Evolutionary conservation across 371 early-diverging fungal species (phyloP), one percentile per base, ranked within the genome.

Genomic region (Coemansia sp.): DNA sequence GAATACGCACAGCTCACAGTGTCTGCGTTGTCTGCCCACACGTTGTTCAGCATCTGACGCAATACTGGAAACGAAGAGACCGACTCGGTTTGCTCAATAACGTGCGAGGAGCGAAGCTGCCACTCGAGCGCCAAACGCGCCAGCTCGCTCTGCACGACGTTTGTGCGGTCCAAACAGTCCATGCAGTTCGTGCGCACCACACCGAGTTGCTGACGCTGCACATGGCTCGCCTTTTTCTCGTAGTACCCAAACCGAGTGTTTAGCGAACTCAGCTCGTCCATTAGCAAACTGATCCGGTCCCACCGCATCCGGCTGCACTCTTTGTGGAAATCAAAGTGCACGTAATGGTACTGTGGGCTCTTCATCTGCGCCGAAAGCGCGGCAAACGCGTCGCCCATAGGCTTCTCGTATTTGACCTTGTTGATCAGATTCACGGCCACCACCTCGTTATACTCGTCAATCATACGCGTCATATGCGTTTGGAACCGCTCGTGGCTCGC

Each of bases 11-110:
- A 76, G 71, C 95, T 93, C 39, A 99, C 85, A 10, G 87, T 91
- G 84, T 99, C 97, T n/a, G 98, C 99, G 82, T 99, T 95, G 74
- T 99, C 95, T 26, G 96, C 97, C 99, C 99, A 99, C 13, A 96
- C 87, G 63, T 73, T 86, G 78, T 59, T 66, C 27, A 80, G 66
- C 68, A 69, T 78, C 7, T 50, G 47, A 47, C 82, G 84, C 53
- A 90, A 71, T 1, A 67, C 75, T 3, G 61, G 69, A 39, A 71
- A 75, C 39, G 83, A 80, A 47, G 89, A 89, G 18, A 94, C 77
- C 1, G 68, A 69, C 59, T 92, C 90, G 24, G 74, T 80, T 7
- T 82, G 63, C 1, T 79, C 80, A 29, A 93, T 69, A 18, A 91
- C 80, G n/a, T 83, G 87, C 11, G 85, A 34, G 4, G 85, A 83